Evolutionary conservation across 2,329 filamentous ascomycete genomes (phyloP).

Genomic region (Clarireedia hainanense): DNA sequence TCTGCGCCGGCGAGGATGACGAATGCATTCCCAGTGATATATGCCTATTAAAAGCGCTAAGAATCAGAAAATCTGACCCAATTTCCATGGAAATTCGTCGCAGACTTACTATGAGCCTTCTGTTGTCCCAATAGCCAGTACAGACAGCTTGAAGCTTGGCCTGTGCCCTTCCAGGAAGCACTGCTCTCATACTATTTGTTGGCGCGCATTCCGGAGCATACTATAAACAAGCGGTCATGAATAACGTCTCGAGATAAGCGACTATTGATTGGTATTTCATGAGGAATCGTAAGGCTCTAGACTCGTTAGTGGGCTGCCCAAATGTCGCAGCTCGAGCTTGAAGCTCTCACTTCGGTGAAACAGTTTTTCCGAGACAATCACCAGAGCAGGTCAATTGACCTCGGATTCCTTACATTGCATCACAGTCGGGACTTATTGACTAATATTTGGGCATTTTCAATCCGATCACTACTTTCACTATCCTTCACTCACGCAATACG

Average conservation of each 20-base stretch:
- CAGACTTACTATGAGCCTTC: slow-evolving; percentile 57
- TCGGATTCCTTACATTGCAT: too few relatives aligned
- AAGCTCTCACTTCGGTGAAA: slow-evolving; percentile 2
- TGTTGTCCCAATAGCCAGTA: slow-evolving; percentile 64
- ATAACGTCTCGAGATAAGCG: neutral
- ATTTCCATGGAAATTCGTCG: slow-evolving; percentile 26
- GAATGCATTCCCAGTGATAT: slow-evolving; percentile 83
- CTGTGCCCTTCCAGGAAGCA: slow-evolving; percentile 73
- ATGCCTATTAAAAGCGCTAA: slow-evolving; percentile 48
- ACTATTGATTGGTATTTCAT: neutral
- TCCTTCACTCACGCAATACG: neutral
- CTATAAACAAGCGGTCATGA: neutral
- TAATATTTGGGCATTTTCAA: neutral
- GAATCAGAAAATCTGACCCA: neutral
- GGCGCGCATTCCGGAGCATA: slow-evolving; percentile 15
- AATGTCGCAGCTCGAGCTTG: neutral
- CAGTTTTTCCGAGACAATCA: slow-evolving; percentile 3
- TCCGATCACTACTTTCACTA: neutral
- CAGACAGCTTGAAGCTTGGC: slow-evolving; percentile 70
- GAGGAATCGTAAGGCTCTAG: neutral
- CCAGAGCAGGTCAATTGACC: neutral
- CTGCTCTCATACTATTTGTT: slow-evolving; percentile 57
- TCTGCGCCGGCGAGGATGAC: slow-evolving; percentile 71
- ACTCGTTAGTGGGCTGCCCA: neutral
- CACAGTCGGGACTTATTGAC: too few relatives aligned